Percentiles rank a stretch among this genome's conserved stretches.
Conservation (phyloP, 2,329 filamentous ascomycete genomes). For the Sporothrix globosa region DNA sequence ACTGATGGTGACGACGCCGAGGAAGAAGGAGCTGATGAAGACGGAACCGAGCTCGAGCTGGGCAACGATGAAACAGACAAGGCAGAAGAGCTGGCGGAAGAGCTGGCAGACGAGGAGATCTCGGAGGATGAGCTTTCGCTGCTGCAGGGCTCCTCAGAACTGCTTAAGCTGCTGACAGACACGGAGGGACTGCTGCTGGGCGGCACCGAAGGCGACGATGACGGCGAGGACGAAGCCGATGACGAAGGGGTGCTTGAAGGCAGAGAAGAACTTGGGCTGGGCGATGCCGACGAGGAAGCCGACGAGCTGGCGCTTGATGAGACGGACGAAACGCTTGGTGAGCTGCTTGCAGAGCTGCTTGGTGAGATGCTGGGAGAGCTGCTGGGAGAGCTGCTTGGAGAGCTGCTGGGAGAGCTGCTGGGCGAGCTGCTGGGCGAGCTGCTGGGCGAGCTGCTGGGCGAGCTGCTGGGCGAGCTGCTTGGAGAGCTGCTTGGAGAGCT, state of each 20-base stretch:
- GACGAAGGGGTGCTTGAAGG: background rate
- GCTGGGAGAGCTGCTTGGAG: no score
- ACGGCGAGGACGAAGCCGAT: background rate
- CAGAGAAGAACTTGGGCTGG: constrained; percentile 7
- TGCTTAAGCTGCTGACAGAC: background rate
- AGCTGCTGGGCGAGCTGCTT: background rate
- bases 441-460: no score
- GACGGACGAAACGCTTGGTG: no score
- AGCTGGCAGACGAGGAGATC: background rate
- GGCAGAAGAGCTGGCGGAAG: background rate
- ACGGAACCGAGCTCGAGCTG: background rate
- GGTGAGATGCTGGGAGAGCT: background rate
- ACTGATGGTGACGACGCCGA: no score
- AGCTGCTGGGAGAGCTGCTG: no score
- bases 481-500: background rate
- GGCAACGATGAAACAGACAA: background rate
- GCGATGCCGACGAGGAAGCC: background rate
- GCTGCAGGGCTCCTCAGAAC: constrained; percentile 4
- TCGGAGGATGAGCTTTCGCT: background rate
- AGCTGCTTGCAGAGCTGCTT: background rate
- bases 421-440: no score
- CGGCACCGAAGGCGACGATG: background rate
- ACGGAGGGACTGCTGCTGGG: constrained; percentile 3
- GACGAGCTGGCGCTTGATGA: constrained; percentile 2
- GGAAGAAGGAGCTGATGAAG: no score